Base-by-base conservation (phyloP, 2,329 filamentous ascomycete species). In the Penicillium sp. region DNA sequence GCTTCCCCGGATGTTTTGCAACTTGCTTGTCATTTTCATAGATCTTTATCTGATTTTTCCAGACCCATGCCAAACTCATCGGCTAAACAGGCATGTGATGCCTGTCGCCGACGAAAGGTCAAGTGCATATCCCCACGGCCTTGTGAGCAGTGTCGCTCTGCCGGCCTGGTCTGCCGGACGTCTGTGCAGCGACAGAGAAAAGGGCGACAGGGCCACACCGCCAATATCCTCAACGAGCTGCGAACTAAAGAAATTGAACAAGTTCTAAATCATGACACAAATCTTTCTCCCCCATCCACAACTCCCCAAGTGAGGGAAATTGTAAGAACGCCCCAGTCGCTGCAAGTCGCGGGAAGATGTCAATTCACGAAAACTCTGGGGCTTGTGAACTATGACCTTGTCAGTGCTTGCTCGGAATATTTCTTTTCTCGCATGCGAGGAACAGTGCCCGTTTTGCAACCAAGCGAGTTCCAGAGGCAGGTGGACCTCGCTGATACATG, bases 371-470 rank as follows among this genome's bases (percentile, higher is more conserved):
- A 51, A 14, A 50, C 18, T 0, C 14, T 47, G 2, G 49, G 47
- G 1, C 50, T 66, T 14, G 19, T 66, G 14, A 38, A 40, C 10
- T 23, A 8, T 4, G 40, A 43, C 4, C 44, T 63, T 11, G 41
- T 66, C 3, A 36, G 47, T 4, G 44, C 49, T 5, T 66, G 63
- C 32, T 58, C 61, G 1, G 53, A 57, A 13, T 65, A 62, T 38
- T 66, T 65, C 35, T 63, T 64, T 27, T 50, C 58, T 1, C 56
- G 61, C 2, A 61, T 66, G 59, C 41, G 53, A 32, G 60, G 61
- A 16, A 66, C 63, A 7, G 64, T 73, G 1, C 70, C 71, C 1
- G 62, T 74, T 10, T 29, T 74, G 4, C 58, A 61, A 4, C 57
- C 42, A 0, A 56, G 57, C 2, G 43, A 61, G 0, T 57, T 73